These are phyloP conservation scores for Yamadazyma sp. DNA, from an alignment of 805 yeast genomes.

Conservation along the genomic window DNA sequence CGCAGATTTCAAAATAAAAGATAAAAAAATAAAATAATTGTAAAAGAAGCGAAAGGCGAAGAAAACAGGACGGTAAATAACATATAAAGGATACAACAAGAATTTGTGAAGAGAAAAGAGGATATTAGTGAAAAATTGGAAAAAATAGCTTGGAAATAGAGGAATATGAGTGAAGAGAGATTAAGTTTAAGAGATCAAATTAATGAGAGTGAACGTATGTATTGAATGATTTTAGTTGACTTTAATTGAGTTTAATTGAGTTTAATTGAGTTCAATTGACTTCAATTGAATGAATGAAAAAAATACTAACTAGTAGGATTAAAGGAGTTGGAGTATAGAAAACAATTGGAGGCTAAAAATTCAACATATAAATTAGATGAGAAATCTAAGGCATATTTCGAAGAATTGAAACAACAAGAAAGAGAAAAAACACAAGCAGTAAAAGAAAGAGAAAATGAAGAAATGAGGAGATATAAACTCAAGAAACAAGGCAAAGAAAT, in stretches of 20 bases:
- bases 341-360: conserved; percentile 27
- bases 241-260: not conserved
- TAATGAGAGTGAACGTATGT: conserved; percentile 37
- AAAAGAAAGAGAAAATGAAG: conserved; percentile 21
- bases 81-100: too few species aligned
- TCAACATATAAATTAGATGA: conserved; percentile 41
- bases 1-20: too few species aligned
- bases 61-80: too few species aligned
- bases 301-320: conserved; percentile 25
- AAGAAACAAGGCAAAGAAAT: conserved; percentile 2
- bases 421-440: conserved; percentile 18
- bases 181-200: conserved; percentile 43
- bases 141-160: too few species aligned
- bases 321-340: conserved; percentile 31
- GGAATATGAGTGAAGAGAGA: too few species aligned
- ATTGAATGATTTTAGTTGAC: not conserved
- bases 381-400: conserved; percentile 35
- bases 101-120: too few species aligned
- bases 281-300: too few species aligned
- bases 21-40: too few species aligned
- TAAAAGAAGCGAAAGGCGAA: too few species aligned
- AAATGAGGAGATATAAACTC: conserved; percentile 10
- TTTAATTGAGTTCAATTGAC: too few species aligned
- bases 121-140: too few species aligned
- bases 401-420: conserved; percentile 20